Base-by-base conservation (phyloP, 352 stramenopile species). In the Pythium volutum region DNA sequence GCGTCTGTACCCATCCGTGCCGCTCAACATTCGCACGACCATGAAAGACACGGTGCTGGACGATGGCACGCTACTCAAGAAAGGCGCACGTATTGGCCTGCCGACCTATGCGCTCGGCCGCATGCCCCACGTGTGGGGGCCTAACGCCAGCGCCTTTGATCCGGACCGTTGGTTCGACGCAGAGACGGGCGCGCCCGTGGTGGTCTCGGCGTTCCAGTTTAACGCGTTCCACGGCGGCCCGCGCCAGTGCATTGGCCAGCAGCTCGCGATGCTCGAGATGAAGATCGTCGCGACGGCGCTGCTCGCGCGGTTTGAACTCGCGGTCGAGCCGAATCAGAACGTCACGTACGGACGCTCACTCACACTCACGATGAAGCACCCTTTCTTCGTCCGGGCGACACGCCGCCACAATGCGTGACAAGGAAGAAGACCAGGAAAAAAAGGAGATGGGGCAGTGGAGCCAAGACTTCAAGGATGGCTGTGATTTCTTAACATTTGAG, bases 221-320 rank as follows among this genome's bases (percentile, higher is more conserved):
- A 64, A 62, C 5, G 56, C 68, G 11, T 88, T 88, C 52, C 67
- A 82, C 59, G 77, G 66, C 14, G 78, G 78, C n/a, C 69, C 66
- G 15, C 59, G 76, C 16, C 52, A 73, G 43, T 88, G 88, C 50
- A 62, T 95, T 2, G 88, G 88, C 23, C 82, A 75, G 53, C 78
- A 79, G 23, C 66, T 97, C 0, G 87, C 88, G 18, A 84, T 95
- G 69, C 62, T 93, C 2, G 81, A 96, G 72, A 90, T 94, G 69
- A 93, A 93, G 71, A 59, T 94, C 42, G 71, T 89, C 12, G 57
- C 88, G 14, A 62, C 72, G 3, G 67, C 69, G 5, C 47, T 96
- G 25, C 38, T 96, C 23, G 69, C 67, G 34, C 81, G 80, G 38
- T 93, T 91, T 31, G 55, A 77, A 22, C 52, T 95, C 14, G 27